These are phyloP conservation scores for Tetrastigma voinierianum DNA, from an alignment of 164 flowering plant species.

Conservation along the genomic window DNA sequence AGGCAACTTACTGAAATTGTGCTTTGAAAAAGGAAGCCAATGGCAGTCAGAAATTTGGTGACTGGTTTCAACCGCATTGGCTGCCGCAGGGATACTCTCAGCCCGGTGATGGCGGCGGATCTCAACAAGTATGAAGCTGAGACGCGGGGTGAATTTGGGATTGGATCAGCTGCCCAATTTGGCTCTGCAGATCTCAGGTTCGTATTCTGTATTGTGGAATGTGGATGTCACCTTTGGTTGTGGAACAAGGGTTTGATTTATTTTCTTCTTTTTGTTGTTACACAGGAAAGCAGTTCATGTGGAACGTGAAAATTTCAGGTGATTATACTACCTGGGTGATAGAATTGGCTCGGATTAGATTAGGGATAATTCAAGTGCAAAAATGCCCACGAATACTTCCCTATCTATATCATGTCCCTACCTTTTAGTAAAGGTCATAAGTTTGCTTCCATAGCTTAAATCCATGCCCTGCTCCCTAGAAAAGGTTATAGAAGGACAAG, in stretches of 20 bases:
- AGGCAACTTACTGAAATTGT: too few relatives aligned
- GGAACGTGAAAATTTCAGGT: slow-evolving; percentile 98
- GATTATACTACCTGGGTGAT: not conserved
- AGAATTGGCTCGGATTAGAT: too few relatives aligned
- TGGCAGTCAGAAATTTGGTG: slow-evolving; percentile 51
- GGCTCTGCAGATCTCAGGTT: slow-evolving; percentile 93
- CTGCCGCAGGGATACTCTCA: slow-evolving; percentile 57
- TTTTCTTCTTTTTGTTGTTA: slow-evolving; percentile 1
- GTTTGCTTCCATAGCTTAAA: too few relatives aligned
- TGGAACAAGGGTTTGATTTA: not conserved
- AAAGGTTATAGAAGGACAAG: too few relatives aligned
- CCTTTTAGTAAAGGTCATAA: too few relatives aligned
- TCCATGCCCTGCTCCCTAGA: too few relatives aligned
- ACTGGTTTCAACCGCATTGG: slow-evolving; percentile 66
- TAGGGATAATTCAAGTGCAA: too few relatives aligned
- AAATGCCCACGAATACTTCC: too few relatives aligned
- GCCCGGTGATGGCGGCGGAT: slow-evolving; percentile 59
- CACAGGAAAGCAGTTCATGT: slow-evolving; percentile 87
- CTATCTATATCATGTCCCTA: too few relatives aligned
- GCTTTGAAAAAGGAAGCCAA: not conserved
- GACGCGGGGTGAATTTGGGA: slow-evolving; percentile 86
- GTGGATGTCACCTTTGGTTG: not conserved
- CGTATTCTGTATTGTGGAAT: not conserved
- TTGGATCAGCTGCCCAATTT: slow-evolving; percentile 95
- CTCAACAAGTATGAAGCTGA: slow-evolving; percentile 93